Percentiles rank a stretch among this genome's conserved stretches.
phyloP scores from a whole-genome alignment of 805 yeast species.

The Cyberlindnera nakhonratchasimensis region DNA sequence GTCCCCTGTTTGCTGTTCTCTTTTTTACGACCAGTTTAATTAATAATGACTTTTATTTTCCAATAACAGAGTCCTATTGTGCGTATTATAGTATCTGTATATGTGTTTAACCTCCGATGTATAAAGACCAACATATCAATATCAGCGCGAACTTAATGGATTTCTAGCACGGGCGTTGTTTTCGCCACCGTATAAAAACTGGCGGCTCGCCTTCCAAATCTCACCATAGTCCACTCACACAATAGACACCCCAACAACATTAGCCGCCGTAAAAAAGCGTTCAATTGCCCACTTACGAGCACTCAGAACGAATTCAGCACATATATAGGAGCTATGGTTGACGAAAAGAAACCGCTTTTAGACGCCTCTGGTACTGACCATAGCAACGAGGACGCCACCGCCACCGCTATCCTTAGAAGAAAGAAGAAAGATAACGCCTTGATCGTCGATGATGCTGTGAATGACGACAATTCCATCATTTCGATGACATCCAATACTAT shows the following conservation, averaged over 20 bases:
- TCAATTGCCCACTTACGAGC: not conserved
- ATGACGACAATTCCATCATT: constrained; percentile 95
- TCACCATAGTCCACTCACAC: not conserved
- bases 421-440: constrained; percentile 95
- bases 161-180: constrained; percentile 1
- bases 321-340: constrained; percentile 17
- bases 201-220: constrained; percentile 8
- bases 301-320: not conserved
- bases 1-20: not conserved
- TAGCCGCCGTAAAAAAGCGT: not conserved
- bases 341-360: constrained; percentile 42
- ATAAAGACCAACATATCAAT: too few relatives aligned
- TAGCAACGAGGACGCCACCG: constrained; percentile 65
- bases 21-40: constrained; percentile 2
- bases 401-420: constrained; percentile 95
- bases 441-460: constrained; percentile 93
- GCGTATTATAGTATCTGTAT: too few relatives aligned
- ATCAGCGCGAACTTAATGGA: constrained; percentile 1
- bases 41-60: not conserved
- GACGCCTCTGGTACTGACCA: constrained; percentile 69
- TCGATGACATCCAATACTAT: constrained; percentile 93
- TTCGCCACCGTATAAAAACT: constrained; percentile 14
- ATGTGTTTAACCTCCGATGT: too few relatives aligned
- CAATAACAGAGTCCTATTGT: too few relatives aligned
- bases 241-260: not conserved